Base-by-base conservation (phyloP, 345 rosid species). In the Heritiera littoralis region DNA sequence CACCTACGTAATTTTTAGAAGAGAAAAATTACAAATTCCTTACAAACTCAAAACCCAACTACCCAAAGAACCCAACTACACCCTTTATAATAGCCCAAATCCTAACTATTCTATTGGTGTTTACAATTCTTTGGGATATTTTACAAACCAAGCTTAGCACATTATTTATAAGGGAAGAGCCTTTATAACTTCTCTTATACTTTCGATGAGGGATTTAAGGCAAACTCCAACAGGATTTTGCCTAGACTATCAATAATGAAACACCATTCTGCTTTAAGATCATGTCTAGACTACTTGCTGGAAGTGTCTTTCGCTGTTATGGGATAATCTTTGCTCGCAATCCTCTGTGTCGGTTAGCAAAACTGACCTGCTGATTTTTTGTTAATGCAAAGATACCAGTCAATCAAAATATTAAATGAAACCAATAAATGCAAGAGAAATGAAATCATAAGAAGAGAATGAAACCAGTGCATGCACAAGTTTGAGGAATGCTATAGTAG, bases 321-420 rank as follows among this genome's bases (percentile, higher is more conserved):
- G 74, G 2, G 77, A 58, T 59, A 66, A 79, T 60, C 70, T 78
- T 51, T 65, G 49, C 18, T 80, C 83, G 38, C 80, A 68, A 18
- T 82, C 83, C 65, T 82, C 80, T 5, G 69, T 2, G 28, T 78
- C 80, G 10, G 74, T 79, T 67, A 11, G 28, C 7, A 74, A 52
- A 28, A 46, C 41, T 38, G 81, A 64, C 64, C 49, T 55, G 45
- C 77, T 76, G 17, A 48, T 60, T 82, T 80, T 85, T 90, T 88
- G 85, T 20, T 51, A 41, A 75, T 13, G 54, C 55, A 35, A 35
- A 35, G 38, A 35, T 35, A 35, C 38, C 38, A 35, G 38, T 35
- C 38, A 35, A 35, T 35, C 38, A 35, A 35, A 35, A 35, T 35
- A 35, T 35, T 3, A 35, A 35, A 35, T 35, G 38, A 35, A 59